Base-by-base conservation (phyloP, 257 asterid genomes). In the Mitragyna speciosa region DNA sequence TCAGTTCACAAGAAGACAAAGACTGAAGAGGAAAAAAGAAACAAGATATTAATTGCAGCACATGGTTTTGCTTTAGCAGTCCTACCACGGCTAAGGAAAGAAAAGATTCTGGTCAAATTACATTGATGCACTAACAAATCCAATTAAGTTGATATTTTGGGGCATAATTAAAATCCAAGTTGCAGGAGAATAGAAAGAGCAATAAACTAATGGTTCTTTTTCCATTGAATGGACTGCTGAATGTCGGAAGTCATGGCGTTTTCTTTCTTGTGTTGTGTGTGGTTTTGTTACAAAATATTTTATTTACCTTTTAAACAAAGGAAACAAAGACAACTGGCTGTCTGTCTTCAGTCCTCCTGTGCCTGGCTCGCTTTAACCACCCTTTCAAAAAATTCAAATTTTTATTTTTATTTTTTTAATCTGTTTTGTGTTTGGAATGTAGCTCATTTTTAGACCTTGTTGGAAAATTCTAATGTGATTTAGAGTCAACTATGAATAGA, bases 171-270 rank as follows among this genome's bases (percentile, higher is more conserved):
- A 24, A 8, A 69, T 36, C 51, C 51, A 69, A 69, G 51, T 16
- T n/a, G 54, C 52, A 33, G 33, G 24, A 12, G 39, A 39, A 26
- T 7, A 75, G 54, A 58, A 75, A 41, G 15, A 48, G 1, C 24
- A 30, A 71, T 24, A 26, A 10, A 73, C 48, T 15, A 20, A 61
- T 15, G 1, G 9, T 41, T 36, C 3, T 17, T 71, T 19, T 1
- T n/a, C n/a, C n/a, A 4, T 9, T 5, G 72, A 73, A 52, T 36
- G 72, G 41, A 76, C 48, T 14, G 56, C 65, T 69, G 30, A 54
- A 45, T 76, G 83, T 83, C 81, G 67, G 19, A 56, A 79, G 83
- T 41, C 12, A 19, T 75, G 83, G 78, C 71, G 28, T 83, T 59
- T 78, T 59, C 76, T 61, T 1, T 26, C 26, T 22, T 19, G 31